These are phyloP conservation scores for Antrodiella citrinella DNA, from an alignment of 768 basidiomycete species.

Conservation along the genomic window DNA sequence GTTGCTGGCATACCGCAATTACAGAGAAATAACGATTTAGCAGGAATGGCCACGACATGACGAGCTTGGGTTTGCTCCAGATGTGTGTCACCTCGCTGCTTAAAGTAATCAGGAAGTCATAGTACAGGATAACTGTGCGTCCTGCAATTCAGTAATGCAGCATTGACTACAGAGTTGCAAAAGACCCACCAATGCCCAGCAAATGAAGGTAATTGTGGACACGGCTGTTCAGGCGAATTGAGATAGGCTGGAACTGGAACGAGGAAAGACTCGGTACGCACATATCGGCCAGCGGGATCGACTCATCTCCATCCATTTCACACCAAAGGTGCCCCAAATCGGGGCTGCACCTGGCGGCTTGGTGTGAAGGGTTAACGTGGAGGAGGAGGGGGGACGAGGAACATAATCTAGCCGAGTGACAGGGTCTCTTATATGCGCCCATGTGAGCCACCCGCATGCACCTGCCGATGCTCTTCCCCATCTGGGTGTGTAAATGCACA, in stretches of 20 bases:
- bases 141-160: too few relatives aligned
- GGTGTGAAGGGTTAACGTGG: too few relatives aligned
- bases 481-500: too few relatives aligned
- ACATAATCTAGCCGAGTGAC: too few relatives aligned
- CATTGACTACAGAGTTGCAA: constrained; percentile 12
- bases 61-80: constrained; percentile 12
- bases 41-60: constrained; percentile 15
- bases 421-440: too few relatives aligned
- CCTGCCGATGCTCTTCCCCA: too few relatives aligned
- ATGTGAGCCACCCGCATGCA: too few relatives aligned
- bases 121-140: constrained; percentile 8
- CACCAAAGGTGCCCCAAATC: too few relatives aligned
- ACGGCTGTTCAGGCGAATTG: constrained; percentile 4
- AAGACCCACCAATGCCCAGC: constrained; percentile 15
- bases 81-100: constrained; percentile 14
- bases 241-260: neutral
- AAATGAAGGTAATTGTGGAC: constrained; percentile 19
- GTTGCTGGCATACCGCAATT: constrained; percentile 10
- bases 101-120: constrained; percentile 8
- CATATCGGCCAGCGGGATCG: neutral
- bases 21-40: constrained; percentile 19
- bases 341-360: too few relatives aligned
- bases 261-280: neutral
- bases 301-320: too few relatives aligned
- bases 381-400: too few relatives aligned